Percentiles rank a stretch among this genome's conserved stretches.
phyloP scores from a whole-genome alignment of 75 land plant genomes.

The Cryptomeria japonica region DNA sequence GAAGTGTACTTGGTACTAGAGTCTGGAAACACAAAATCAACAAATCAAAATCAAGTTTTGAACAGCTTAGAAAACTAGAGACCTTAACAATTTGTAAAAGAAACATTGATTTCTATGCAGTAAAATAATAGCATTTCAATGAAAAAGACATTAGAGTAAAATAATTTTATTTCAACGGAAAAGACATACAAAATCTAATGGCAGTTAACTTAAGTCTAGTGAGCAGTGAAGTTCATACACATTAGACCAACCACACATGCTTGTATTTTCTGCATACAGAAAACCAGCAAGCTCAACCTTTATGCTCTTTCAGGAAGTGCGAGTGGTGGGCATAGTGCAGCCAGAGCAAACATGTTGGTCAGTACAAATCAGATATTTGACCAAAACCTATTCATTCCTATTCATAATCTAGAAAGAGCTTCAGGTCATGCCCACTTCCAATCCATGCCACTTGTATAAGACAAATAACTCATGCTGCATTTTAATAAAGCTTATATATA shows the following conservation, averaged over 20 bases:
- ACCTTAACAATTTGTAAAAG: neutral
- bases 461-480: neutral
- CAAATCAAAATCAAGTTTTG: neutral
- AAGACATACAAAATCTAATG: neutral
- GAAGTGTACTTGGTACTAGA: slow-evolving; percentile 74
- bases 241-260: neutral
- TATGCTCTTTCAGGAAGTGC: too few species aligned
- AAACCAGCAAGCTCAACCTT: neutral
- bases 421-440: neutral
- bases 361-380: too few species aligned
- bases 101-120: neutral
- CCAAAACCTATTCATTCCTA: too few species aligned
- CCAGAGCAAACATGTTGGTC: too few species aligned
- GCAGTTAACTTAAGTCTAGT: neutral
- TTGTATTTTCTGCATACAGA: neutral
- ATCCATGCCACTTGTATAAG: neutral
- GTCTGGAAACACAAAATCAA: slow-evolving; percentile 44
- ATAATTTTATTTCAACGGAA: neutral
- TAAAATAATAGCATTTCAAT: neutral
- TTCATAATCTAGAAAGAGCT: too few species aligned
- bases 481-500: neutral
- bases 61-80: neutral
- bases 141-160: neutral
- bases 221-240: neutral
- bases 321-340: too few species aligned